Base-by-base conservation (phyloP, 73 alveolate species). In the Urostyla sp. region DNA sequence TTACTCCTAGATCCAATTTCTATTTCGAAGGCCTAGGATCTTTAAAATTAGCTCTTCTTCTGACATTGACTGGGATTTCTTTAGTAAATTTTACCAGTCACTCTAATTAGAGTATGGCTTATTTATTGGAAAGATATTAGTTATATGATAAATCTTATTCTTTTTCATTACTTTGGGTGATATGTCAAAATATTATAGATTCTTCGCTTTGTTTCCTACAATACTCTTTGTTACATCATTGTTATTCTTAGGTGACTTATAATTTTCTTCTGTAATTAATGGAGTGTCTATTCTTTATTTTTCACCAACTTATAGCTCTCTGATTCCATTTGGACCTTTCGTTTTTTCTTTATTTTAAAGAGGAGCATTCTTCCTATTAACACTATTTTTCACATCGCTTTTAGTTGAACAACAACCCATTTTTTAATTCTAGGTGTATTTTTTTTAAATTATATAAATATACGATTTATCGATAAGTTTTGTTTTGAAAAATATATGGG, bases 1-100 rank as follows among this genome's bases (percentile, higher is more conserved):
- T 53, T 77, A 48, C 28, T 77, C 88, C 37, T 58, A 24, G 54
- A 77, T 45, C 88, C 88, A 77, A 36, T 77, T 77, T 59, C 88
- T 57, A 31, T 77, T 77, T 38, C 73, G 30, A 31, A 43, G 44
- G 15, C 30, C 3, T 23, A 77, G 27, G 21, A 77, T 43, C 63
- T 58, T 57, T 13, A 35, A 31, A 1, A 59, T 36, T 1, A 77
- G 44, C 31, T 77, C 88, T 0, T 58, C 80, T 16, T 57, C 79
- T 7, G 56, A n/a, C 38, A 44, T 15, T 30, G 26, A 52, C 34
- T 45, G 52, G 31, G 27, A 26, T 53, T 43, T 57, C 4, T 36
- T 32, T 28, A 77, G 54, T n/a, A 77, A 45, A 13, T 35, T 24
- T 51, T 77, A 36, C 88, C 88, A 77, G 27, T 77, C 60, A 23